Evolutionary conservation across 139 green algal genomes (phyloP).

Genomic region (Zygnema circumcarinatum): DNA sequence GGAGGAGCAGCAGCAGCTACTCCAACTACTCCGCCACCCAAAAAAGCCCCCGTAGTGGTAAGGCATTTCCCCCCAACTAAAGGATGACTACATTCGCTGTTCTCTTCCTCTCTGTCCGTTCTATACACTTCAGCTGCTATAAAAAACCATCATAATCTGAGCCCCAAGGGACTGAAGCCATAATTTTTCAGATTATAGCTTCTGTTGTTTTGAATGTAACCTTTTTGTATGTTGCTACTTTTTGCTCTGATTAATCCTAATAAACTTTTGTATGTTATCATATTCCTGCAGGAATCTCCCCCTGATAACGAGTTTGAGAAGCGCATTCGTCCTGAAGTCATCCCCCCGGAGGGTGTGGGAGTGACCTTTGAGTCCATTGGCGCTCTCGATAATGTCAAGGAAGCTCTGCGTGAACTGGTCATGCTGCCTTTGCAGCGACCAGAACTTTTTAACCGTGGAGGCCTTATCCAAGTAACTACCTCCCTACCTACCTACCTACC

Average conservation of each 20-base stretch:
- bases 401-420: slow-evolving; percentile 72
- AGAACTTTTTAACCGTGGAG: slow-evolving; percentile 74
- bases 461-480: not conserved
- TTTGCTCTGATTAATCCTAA: slow-evolving; percentile 11
- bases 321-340: slow-evolving; percentile 68
- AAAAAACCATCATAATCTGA: too few relatives aligned
- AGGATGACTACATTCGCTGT: too few relatives aligned
- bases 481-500: not conserved
- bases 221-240: not conserved
- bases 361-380: slow-evolving; percentile 69
- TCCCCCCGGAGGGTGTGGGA: slow-evolving; percentile 64
- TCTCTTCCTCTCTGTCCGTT: too few relatives aligned
- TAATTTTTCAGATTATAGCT: too few relatives aligned
- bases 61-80: too few relatives aligned
- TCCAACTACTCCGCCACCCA: too few relatives aligned
- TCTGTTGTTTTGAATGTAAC: not conserved
- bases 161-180: too few relatives aligned
- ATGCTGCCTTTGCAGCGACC: slow-evolving; percentile 78
- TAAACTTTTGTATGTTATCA: not conserved
- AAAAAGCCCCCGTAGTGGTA: not conserved
- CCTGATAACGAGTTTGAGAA: slow-evolving; percentile 73
- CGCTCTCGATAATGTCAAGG: slow-evolving; percentile 69
- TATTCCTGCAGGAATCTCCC: slow-evolving; percentile 61
- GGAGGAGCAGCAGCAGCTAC: too few relatives aligned
- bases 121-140: too few relatives aligned